Conservation (phyloP, 1,139 yeast species). For the Suhomyces panamericanus region DNA sequence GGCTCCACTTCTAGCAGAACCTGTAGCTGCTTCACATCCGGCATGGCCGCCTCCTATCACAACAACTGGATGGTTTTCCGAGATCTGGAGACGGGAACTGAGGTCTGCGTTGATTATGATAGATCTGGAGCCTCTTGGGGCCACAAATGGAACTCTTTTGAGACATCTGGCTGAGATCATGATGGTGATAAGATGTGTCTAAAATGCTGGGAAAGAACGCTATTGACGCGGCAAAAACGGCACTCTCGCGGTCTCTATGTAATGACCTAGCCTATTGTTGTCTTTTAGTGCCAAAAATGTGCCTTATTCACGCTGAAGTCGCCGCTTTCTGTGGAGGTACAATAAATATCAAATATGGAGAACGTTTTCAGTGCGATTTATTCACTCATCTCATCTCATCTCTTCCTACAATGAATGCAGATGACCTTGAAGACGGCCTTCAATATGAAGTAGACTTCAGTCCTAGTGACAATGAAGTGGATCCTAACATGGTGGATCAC, state of each 20-base stretch:
- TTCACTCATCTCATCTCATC: conserved; percentile 13
- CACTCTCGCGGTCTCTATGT: not conserved
- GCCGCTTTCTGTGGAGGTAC: not conserved
- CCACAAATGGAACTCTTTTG: not conserved
- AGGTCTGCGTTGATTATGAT: conserved; percentile 15
- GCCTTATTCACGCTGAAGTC: not conserved
- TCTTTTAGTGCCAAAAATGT: too few relatives aligned
- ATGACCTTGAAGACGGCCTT: conserved; percentile 70
- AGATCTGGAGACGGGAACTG: conserved; percentile 9
- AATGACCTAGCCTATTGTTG: too few relatives aligned
- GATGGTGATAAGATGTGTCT: not conserved
- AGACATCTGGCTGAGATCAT: not conserved
- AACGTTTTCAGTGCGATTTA: not conserved
- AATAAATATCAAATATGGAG: not conserved
- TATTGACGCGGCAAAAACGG: not conserved
- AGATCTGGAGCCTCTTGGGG: conserved; percentile 2
- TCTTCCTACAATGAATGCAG: conserved; percentile 24
- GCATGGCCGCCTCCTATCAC: conserved; percentile 99
- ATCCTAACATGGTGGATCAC: conserved; percentile 5
- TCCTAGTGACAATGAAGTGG: conserved; percentile 7
- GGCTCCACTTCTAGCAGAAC: conserved; percentile 82
- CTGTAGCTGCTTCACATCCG: conserved; percentile 97
- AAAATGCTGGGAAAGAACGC: not conserved
- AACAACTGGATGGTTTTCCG: conserved; percentile 56
- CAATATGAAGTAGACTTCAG: conserved; percentile 51